Base-by-base conservation (phyloP, 805 yeast species). In the Candida caryicola region DNA sequence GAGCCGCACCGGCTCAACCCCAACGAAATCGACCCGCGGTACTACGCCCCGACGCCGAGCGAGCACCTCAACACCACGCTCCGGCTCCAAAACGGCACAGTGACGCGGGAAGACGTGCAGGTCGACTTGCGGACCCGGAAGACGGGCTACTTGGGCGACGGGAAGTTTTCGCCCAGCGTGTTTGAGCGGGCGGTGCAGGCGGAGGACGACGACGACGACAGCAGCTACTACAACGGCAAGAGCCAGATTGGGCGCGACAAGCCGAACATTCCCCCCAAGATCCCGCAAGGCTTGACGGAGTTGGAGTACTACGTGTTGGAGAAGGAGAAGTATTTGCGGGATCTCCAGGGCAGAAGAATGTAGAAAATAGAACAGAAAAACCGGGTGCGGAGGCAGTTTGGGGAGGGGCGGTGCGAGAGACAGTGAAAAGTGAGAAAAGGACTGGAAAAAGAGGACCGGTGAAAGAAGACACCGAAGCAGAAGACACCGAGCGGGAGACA, bases 11-110 rank as follows among this genome's bases (percentile, higher is more conserved):
- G 73, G 33, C 89, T 90, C 55, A 93, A 90, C 0, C 98, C 99
- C 31, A 90, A 71, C 52, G 90, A 95, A 35, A 90, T 74, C 42
- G 85, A 74, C 39, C 80, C 83, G 57, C 90, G 84, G 34, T 96
- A 55, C 43, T 60, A 69, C 43, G 77, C 78, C 0, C 79, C 79
- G 3, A 64, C 74, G 0, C 77, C 79, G 2, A 60, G 64, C 31
- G 76, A 72, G 38, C 70, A 66, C 39, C 51, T 66, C 9, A 47
- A 51, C 31, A 23, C 43, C 19, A 49, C 46, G 8, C 32, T 50
- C 21, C 44, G 60, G 13, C 45, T 59, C 17, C 59, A 54, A 37
- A 43, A 43, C 32, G 60, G 60, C 5, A 39, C 41, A 2, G 43
- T 39, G 4, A 43, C 42, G 4, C 40, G 43, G 6, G 36, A 49